Percentiles rank a stretch among this genome's conserved stretches.
These are phyloP conservation scores for Monilinia laxa DNA, from an alignment of 2,329 filamentous ascomycete genomes.

Conservation along the genomic window DNA sequence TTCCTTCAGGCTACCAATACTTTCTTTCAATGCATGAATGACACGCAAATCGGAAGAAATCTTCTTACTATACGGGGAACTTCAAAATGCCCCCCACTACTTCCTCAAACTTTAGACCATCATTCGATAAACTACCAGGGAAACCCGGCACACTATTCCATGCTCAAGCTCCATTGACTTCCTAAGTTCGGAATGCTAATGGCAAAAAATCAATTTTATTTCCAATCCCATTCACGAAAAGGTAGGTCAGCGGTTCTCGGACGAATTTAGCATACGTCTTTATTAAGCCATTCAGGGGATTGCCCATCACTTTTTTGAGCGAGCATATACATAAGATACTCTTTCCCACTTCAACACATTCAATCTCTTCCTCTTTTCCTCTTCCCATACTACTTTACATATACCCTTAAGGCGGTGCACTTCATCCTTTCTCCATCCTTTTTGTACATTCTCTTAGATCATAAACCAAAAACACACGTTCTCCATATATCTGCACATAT, in stretches of 20 bases:
- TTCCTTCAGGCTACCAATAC: not conserved
- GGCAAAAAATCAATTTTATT: constrained; percentile 6
- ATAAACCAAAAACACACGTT: not conserved
- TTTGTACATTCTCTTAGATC: not conserved
- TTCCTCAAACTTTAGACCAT: not conserved
- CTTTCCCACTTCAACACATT: not conserved
- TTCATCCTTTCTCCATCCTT: not conserved
- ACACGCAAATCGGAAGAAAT: constrained; percentile 16
- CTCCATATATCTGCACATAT: not conserved
- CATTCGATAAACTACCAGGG: constrained; percentile 11
- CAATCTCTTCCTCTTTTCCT: not conserved
- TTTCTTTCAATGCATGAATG: constrained; percentile 13
- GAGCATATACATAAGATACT: constrained; percentile 16
- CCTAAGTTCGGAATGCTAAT: constrained; percentile 4
- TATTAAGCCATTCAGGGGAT: not conserved
- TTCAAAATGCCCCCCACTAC: constrained; percentile 6
- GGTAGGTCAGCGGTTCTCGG: constrained; percentile 14
- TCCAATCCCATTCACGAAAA: not conserved
- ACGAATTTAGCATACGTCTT: constrained; percentile 12
- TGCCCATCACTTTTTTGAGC: not conserved
- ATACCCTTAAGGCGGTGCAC: not conserved
- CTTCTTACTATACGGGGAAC: constrained; percentile 8
- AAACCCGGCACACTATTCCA: constrained; percentile 9
- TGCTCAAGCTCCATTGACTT: not conserved
- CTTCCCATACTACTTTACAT: not conserved